phyloP scores from a whole-genome alignment of 1,284 basidiomycete genomes.

The Entoloma clypeatum region DNA sequence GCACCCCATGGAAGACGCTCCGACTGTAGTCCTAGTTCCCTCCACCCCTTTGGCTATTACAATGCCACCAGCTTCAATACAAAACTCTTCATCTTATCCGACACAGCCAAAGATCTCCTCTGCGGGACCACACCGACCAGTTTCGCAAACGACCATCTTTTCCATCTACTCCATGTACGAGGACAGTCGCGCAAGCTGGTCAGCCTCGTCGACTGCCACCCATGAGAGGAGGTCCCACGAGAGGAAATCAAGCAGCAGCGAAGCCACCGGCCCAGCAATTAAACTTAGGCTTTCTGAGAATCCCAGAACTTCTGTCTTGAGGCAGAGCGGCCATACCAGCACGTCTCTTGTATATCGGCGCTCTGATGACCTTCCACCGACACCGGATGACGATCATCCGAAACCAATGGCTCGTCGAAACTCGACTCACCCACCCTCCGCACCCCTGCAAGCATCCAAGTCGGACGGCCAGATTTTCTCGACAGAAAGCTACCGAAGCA shows the following conservation, averaged over 20 bases:
- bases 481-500: slow-evolving; percentile 1
- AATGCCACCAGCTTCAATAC: slow-evolving; percentile 15
- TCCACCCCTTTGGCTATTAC: slow-evolving; percentile 33
- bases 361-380: slow-evolving; percentile 10
- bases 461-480: not conserved
- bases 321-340: slow-evolving; percentile 22
- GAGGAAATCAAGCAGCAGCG: too few relatives aligned
- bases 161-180: slow-evolving; percentile 82
- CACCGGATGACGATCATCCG: slow-evolving; percentile 11
- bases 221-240: slow-evolving; percentile 28
- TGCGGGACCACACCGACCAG: slow-evolving; percentile 24
- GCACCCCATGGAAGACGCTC: slow-evolving; percentile 40
- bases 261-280: slow-evolving; percentile 25
- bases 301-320: slow-evolving; percentile 24
- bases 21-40: slow-evolving; percentile 41
- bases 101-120: slow-evolving; percentile 18
- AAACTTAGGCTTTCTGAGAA: slow-evolving; percentile 29
- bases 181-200: slow-evolving; percentile 40
- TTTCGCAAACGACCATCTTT: slow-evolving; percentile 63
- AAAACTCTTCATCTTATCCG: slow-evolving; percentile 16
- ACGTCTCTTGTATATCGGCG: slow-evolving; percentile 35
- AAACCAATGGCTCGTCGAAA: slow-evolving; percentile 6
- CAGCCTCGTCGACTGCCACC: slow-evolving; percentile 20
- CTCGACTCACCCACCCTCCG: slow-evolving; percentile 8
- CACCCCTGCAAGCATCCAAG: slow-evolving; percentile 5